These are phyloP conservation scores for Candolleomyces aberdarensis DNA, from an alignment of 768 basidiomycete genomes.

Conservation along the genomic window DNA sequence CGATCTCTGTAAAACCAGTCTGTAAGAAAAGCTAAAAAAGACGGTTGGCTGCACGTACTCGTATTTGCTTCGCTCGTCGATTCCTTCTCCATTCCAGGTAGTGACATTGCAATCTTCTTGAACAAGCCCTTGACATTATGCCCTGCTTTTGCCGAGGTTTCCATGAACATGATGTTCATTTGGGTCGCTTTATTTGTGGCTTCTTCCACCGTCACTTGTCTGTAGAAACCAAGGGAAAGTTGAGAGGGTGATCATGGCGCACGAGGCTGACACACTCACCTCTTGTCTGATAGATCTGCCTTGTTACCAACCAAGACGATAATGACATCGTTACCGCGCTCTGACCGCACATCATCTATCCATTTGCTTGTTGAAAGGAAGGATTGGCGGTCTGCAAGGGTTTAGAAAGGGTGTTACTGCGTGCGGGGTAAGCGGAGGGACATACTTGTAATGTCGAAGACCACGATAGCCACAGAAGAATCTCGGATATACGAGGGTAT, in stretches of 20 bases:
- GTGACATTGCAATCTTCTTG: slow-evolving; percentile 98
- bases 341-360: slow-evolving; percentile 98
- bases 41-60: slow-evolving; percentile 32
- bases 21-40: background rate
- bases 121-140: slow-evolving; percentile 99
- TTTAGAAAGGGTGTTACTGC: background rate
- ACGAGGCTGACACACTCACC: slow-evolving; percentile 49
- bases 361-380: slow-evolving; percentile 98
- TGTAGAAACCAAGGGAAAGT: slow-evolving; percentile 25
- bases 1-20: slow-evolving; percentile 64
- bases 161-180: slow-evolving; percentile 97
- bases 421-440: slow-evolving; percentile 12
- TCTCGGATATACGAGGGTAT: slow-evolving; percentile 99
- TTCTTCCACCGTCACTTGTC: slow-evolving; percentile 98
- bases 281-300: slow-evolving; percentile 97
- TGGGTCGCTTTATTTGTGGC: slow-evolving; percentile 89
- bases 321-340: slow-evolving; percentile 96
- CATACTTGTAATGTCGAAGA: slow-evolving; percentile 98
- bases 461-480: slow-evolving; percentile 97
- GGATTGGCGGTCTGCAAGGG: slow-evolving; percentile 80
- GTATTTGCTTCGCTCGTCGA: slow-evolving; percentile 55
- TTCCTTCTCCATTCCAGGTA: slow-evolving; percentile 94
- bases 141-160: slow-evolving; percentile 98
- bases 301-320: slow-evolving; percentile 99
- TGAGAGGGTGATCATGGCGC: background rate